Base-by-base conservation (phyloP, 768 basidiomycete species). In the Coprinopsis cinerea region DNA sequence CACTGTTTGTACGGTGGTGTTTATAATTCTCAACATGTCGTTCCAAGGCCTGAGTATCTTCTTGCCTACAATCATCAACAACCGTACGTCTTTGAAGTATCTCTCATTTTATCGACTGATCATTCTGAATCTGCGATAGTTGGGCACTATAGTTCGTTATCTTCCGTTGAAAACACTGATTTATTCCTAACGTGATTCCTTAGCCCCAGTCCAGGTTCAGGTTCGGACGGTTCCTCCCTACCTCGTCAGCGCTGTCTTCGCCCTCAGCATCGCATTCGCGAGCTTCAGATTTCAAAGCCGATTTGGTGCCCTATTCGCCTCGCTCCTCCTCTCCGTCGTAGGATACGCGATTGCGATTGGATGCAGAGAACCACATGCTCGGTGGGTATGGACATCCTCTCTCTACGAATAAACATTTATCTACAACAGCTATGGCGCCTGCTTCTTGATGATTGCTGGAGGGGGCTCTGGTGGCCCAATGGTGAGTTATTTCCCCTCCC, bases 31-130 rank as follows among this genome's bases (percentile, higher is more conserved):
- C 25, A 73, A 73, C 46, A 69, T 73, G 7, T 70, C 69, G 1
- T 71, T 73, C 57, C 71, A 73, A 60, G 71, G 71, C 1, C 52
- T 73, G 17, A 67, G 65, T 43, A 58, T 73, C 10, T 74, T 74
- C 58, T 61, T 74, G 56, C 75, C 75, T 2, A 75, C 74, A 15
- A 72, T 77, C n/a, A 60, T 77, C 22, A 64, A 70, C 11, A 67
- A 64, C 10, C 66, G 74, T 75, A 51, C 54, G 74, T n/a, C n/a
- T n/a, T 6, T 28, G 18, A 18, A 11, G 17, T 32, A 25, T n/a
- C n/a, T n/a, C n/a, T n/a, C n/a, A n/a, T n/a, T n/a, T n/a, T n/a
- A n/a, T n/a, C n/a, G n/a, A n/a, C n/a, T n/a, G n/a, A n/a, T n/a
- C n/a, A n/a, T n/a, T n/a, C n/a, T n/a, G n/a, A n/a, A n/a, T n/a